Base-by-base conservation (phyloP, 2,329 filamentous ascomycete genomes). In the Aphanocladium album region DNA sequence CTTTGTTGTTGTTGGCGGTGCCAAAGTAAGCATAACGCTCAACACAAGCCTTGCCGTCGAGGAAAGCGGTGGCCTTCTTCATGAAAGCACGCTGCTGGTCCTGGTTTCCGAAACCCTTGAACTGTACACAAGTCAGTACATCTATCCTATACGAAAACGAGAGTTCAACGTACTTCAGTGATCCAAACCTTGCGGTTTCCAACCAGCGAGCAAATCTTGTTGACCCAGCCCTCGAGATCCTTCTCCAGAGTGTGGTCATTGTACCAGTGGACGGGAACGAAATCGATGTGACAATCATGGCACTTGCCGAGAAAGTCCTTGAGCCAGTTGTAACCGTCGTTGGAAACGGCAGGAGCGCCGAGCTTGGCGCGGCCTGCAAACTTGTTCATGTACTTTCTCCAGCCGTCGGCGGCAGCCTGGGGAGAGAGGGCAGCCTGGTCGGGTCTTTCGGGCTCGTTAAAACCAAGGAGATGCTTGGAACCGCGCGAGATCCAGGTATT, bases 231-330 rank as follows among this genome's bases (percentile, higher is more conserved):
- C 68, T 79, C 74, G 69, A 81, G 78, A 67, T 77, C 76, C 3
- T 66, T 65, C 8, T 71, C 67, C 61, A 73, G 69, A 51, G 67
- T 66, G 46, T 70, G 71, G 46, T 67, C 64, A 61, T 76, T 75
- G 63, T 81, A 81, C 78, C 78, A 81, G 64, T 81, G 79, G 37
- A 80, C 71, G 63, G 73, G 71, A 58, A 80, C 64, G 63, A 75
- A 77, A 66, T 80, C 77, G 52, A 81, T 75, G 14, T 68, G 70
- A 71, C 77, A 80, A 43, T 65, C 69, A n/a, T 64, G 66, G 70
- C 78, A 81, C 12, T 68, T 66, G 25, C 62, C 61, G 43, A 80
- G 50, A 70, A 81, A 82, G 27, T 70, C 66, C n/a, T 66, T 64
- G 11, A 81, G 70, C 72, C 75, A 82, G 52, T 70, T 66, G 30